A percentile compares a stretch with the other conserved stretches of the same genome.
phyloP scores from a whole-genome alignment of 352 stramenopile genomes.

The Phytophthora brassicae region DNA sequence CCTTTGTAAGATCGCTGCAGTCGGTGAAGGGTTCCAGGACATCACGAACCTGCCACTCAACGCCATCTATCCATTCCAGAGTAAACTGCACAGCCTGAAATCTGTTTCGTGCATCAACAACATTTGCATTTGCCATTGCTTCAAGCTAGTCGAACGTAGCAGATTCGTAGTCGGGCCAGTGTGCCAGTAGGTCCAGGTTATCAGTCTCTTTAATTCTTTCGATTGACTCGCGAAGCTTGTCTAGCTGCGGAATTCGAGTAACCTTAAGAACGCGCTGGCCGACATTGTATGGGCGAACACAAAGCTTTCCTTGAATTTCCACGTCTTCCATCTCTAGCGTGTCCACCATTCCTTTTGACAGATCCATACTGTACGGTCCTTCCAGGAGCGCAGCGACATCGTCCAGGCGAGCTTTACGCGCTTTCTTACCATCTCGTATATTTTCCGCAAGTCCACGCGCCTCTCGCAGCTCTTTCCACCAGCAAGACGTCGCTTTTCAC shows the following conservation, averaged over 20 bases:
- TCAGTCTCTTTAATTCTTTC: neutral
- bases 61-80: neutral
- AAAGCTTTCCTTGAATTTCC: neutral
- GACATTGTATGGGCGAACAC: neutral
- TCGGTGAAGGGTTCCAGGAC: neutral
- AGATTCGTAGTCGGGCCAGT: no score
- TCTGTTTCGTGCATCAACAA: neutral
- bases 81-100: constrained; percentile 3
- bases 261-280: neutral
- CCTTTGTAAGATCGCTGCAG: neutral
- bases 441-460: neutral
- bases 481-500: neutral
- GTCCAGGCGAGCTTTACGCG: neutral
- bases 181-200: neutral
- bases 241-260: neutral
- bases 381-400: constrained; percentile 4
- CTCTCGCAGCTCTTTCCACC: neutral
- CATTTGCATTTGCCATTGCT: neutral
- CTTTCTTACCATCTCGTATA: neutral
- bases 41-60: constrained; percentile 4
- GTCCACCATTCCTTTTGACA: neutral
- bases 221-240: neutral
- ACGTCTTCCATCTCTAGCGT: neutral
- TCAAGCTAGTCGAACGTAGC: constrained; percentile 3
- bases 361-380: neutral